Evolutionary conservation across 1,284 basidiomycete genomes (phyloP).

Genomic region (Trichosporon asahii): DNA sequence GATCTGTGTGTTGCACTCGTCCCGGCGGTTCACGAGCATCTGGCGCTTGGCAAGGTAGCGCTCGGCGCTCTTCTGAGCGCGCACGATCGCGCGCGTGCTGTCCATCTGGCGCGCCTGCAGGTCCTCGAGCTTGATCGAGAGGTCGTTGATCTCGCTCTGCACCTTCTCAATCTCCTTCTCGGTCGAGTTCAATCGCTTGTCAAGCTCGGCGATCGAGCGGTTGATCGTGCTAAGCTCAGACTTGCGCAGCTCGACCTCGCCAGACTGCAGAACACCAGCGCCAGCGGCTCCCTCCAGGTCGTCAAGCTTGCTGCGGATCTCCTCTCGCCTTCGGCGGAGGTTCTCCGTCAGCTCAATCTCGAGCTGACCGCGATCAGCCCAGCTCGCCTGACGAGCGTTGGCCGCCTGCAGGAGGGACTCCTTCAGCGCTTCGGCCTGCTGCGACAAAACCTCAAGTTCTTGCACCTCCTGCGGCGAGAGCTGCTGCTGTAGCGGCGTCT

Average conservation of each 20-base stretch:
- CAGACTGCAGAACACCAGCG: conserved; percentile 57
- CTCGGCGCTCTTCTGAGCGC: conserved; percentile 91
- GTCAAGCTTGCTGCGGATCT: conserved; percentile 74
- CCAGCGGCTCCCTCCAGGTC: conserved; percentile 64
- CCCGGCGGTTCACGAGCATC: conserved; percentile 76
- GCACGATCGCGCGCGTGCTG: conserved; percentile 76
- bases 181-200: conserved; percentile 24
- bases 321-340: conserved; percentile 71
- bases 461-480: conserved; percentile 70
- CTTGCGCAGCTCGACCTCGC: conserved; percentile 63
- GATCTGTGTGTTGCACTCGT: conserved; percentile 90
- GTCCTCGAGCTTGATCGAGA: conserved; percentile 66
- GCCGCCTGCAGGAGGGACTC: conserved; percentile 67
- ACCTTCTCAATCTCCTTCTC: conserved; percentile 60
- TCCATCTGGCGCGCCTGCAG: conserved; percentile 77
- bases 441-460: conserved; percentile 66
- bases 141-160: conserved; percentile 63
- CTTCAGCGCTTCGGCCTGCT: conserved; percentile 71
- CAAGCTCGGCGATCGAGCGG: conserved; percentile 62
- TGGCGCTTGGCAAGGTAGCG: conserved; percentile 88
- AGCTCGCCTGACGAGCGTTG: conserved; percentile 65
- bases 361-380: conserved; percentile 67
- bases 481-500: conserved; percentile 68
- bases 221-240: conserved; percentile 68
- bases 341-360: conserved; percentile 94